A percentile compares a stretch with the other conserved stretches of the same genome.
phyloP scores from a whole-genome alignment of 2,329 filamentous ascomycete genomes.

The Microsporum audouinii region DNA sequence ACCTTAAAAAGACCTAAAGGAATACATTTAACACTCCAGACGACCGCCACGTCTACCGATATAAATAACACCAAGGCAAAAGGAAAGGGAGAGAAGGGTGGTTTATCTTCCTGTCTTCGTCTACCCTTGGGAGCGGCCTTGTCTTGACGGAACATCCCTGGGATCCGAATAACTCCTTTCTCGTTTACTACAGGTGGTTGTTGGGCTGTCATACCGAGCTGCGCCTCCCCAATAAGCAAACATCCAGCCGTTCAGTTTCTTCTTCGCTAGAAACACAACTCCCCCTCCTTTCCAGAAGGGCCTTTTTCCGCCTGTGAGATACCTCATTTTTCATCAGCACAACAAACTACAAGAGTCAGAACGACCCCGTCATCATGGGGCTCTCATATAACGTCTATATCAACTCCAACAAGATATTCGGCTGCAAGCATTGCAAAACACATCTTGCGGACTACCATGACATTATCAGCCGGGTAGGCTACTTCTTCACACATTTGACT shows the following conservation, averaged over 20 bases:
- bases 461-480: constrained; percentile 77
- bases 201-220: constrained; percentile 1
- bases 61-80: neutral
- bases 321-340: neutral
- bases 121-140: too few relatives aligned
- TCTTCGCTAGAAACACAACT: neutral
- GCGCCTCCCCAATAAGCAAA: constrained; percentile 1
- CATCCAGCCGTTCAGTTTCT: neutral
- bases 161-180: too few relatives aligned
- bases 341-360: neutral
- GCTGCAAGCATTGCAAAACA: constrained; percentile 89
- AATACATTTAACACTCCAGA: neutral
- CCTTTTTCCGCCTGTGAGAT: neutral
- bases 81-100: neutral
- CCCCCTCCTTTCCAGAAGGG: neutral
- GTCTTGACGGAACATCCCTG: too few relatives aligned
- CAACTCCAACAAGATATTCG: constrained; percentile 75
- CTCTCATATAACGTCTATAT: constrained; percentile 87
- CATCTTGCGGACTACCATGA: constrained; percentile 92
- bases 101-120: too few relatives aligned
- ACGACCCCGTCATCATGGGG: constrained; percentile 49
- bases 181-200: neutral
- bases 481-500: neutral
- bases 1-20: neutral
- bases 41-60: neutral